Percentiles rank a stretch among this genome's conserved stretches.
Evolutionary conservation across 305 asterid genomes (phyloP).

Genomic region (Solanum hybrid): DNA sequence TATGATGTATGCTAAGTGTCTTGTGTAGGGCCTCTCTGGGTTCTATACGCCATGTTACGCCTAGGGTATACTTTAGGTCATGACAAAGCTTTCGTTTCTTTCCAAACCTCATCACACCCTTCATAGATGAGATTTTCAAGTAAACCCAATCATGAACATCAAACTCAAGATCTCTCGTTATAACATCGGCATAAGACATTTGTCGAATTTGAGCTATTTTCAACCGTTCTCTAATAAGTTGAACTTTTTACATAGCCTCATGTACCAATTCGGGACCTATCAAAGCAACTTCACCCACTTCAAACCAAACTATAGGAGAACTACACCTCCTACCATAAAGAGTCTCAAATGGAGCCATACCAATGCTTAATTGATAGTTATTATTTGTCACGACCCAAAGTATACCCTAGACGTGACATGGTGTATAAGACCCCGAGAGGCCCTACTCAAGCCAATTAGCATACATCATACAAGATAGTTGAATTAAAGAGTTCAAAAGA

Average conservation of each 20-base stretch:
- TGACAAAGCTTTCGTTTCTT: not conserved
- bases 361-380: not conserved
- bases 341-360: not conserved
- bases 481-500: too few relatives aligned
- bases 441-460: too few relatives aligned
- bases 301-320: not conserved
- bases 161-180: not conserved
- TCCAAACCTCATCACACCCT: not conserved
- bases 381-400: too few relatives aligned
- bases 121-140: not conserved
- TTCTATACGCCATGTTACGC: not conserved
- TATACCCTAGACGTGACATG: too few relatives aligned
- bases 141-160: not conserved
- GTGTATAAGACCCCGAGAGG: too few relatives aligned
- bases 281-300: not conserved
- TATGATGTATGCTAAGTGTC: not conserved
- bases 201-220: not conserved
- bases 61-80: not conserved
- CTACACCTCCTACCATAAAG: not conserved
- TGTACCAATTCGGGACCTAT: not conserved
- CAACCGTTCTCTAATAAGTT: not conserved
- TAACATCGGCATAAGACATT: not conserved
- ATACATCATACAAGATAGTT: too few relatives aligned
- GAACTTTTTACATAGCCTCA: not conserved
- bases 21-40: not conserved